phyloP scores from a whole-genome alignment of 2,329 filamentous ascomycete genomes.

The Scedosporium boydii region DNA sequence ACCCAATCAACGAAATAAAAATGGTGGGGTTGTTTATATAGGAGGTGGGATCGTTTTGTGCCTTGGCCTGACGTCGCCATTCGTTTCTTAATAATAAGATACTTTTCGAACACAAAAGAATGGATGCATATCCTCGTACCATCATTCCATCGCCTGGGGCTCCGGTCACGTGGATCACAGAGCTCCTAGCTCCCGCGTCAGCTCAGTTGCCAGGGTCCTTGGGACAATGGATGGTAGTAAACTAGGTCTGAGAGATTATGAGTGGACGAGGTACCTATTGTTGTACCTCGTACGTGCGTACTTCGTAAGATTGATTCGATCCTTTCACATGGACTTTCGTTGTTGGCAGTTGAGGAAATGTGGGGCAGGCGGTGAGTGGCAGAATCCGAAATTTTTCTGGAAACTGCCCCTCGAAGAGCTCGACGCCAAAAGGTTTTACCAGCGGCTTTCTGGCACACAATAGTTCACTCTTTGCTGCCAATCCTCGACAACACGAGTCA shows the following conservation, averaged over 20 bases:
- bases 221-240: too few species aligned
- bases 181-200: too few species aligned
- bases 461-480: background rate
- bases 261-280: too few species aligned
- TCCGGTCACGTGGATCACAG: too few species aligned
- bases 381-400: conserved; percentile 4
- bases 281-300: background rate
- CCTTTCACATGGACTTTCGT: too few species aligned
- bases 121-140: background rate
- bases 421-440: background rate
- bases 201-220: too few species aligned
- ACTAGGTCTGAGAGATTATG: background rate
- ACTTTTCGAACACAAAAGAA: conserved; percentile 4
- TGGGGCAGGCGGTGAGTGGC: background rate
- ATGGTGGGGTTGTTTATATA: conserved; percentile 7
- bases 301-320: too few species aligned
- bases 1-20: conserved; percentile 5
- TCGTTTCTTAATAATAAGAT: background rate
- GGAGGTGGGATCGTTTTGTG: background rate
- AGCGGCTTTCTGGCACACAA: background rate
- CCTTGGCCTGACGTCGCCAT: conserved; percentile 2
- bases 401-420: conserved; percentile 1
- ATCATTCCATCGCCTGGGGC: background rate
- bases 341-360: too few species aligned
- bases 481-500: background rate